Evolutionary conservation across 192 early-diverging fungal species (phyloP), one percentile per base, ranked within the genome.

Genomic region (Coemansia sp.): DNA sequence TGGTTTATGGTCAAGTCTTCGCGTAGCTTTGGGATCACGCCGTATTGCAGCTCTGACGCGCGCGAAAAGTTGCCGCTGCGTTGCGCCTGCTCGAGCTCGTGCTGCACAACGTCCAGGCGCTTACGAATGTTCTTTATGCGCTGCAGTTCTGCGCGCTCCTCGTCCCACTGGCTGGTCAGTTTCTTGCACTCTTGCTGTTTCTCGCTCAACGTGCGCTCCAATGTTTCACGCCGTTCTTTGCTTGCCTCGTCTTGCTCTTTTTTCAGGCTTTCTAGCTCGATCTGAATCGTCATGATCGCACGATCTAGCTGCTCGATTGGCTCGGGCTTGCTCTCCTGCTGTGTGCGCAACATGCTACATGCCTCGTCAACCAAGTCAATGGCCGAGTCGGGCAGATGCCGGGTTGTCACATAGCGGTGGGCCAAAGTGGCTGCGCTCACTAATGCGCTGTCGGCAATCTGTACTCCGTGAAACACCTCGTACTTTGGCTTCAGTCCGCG

Each of bases 311-410:
- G 87, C 68, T 91, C 90, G 31, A 93, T 82, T 6, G 79, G 80
- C 62, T 93, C 90, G 5, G 91, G 90, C 60, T 90, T 89, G 74
- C 87, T 88, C 64, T 91, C 90, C 60, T 90, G 89, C 62, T 93
- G 89, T 7, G 88, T 78, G 54, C 89, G 69, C 53, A 93, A 78
- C 65, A 88, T 90, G 25, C 87, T 87, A 52, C 91, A 93, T 2
- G 91, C 89, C 71, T 93, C 91, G 54, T 93, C 91, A 5, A 93
- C 80, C 21, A 93, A 64, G 70, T 93, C 91, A 53, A 93, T 93
- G 14, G 91, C 91, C 53, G 91, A 91, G 74, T 93, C 91, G 0
- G 91, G 91, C 46, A 91, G 68, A 63, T 87, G 89, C 1, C 89
- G 78, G 21, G 85, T 82, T 2, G 87, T 86, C 34, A 93, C 86